These are phyloP conservation scores for Excoecaria cochinchinensis DNA, from an alignment of 345 rosid species.

Conservation along the genomic window DNA sequence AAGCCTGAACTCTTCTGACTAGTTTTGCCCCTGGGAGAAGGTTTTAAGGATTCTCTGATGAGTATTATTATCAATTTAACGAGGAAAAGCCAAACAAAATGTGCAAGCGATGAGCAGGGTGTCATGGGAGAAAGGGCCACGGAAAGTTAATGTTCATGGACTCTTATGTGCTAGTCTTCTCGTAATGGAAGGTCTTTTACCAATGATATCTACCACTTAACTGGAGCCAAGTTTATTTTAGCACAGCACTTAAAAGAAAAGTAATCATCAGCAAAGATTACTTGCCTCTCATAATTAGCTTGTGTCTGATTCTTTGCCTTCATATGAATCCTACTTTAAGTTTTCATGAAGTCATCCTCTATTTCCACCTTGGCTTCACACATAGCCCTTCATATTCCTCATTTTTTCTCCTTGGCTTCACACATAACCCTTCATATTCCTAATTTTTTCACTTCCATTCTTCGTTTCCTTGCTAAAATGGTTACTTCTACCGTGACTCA, in stretches of 20 bases:
- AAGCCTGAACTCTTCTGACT: too few species aligned
- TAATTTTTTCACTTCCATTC: not conserved
- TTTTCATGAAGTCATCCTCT: slow-evolving; percentile 57
- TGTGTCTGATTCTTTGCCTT: slow-evolving; percentile 62
- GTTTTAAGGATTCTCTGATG: too few species aligned
- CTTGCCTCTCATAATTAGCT: slow-evolving; percentile 56
- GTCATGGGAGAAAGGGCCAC: not conserved
- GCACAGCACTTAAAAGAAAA: not conserved
- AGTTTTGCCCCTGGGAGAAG: too few species aligned
- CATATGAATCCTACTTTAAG: slow-evolving; percentile 61
- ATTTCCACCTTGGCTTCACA: slow-evolving; percentile 5
- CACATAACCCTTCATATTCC: slow-evolving; percentile 26
- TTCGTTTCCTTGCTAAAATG: slow-evolving; percentile 1
- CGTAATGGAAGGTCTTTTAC: not conserved
- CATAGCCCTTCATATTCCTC: slow-evolving; percentile 26
- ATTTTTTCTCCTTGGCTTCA: not conserved
- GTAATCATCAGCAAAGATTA: slow-evolving; percentile 35
- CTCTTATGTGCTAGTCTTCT: not conserved
- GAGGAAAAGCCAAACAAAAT: too few species aligned
- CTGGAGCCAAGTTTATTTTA: not conserved
- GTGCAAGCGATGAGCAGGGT: not conserved
- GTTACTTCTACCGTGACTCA: slow-evolving; percentile 34
- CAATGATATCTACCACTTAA: not conserved
- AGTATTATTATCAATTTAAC: too few species aligned
- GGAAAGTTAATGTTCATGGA: not conserved